These are phyloP conservation scores for Chaetothyriales sp. DNA, from an alignment of 2,329 filamentous ascomycete genomes.

Conservation along the genomic window DNA sequence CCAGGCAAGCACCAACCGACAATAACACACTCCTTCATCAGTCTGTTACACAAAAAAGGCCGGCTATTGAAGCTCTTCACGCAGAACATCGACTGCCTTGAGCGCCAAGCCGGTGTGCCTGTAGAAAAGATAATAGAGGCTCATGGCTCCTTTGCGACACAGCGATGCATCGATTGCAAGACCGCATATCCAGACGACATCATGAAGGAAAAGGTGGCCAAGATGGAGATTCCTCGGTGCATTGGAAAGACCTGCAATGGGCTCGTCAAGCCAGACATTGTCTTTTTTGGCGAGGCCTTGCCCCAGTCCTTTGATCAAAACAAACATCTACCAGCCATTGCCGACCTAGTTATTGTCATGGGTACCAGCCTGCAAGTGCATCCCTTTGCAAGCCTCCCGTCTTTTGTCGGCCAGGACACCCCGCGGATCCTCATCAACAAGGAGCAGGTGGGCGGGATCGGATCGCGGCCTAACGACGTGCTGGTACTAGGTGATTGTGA, in stretches of 20 bases:
- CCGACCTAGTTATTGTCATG: constrained; percentile 70
- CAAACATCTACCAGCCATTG: constrained; percentile 39
- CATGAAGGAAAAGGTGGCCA: constrained; percentile 56
- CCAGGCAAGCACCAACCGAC: constrained; percentile 82
- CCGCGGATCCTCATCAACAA: constrained; percentile 79
- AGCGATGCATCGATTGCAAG: constrained; percentile 83
- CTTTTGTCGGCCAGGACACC: constrained; percentile 42
- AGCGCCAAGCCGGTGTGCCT: constrained; percentile 72
- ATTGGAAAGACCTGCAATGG: constrained; percentile 48
- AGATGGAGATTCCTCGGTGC: constrained; percentile 58
- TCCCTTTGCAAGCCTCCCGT: constrained; percentile 72
- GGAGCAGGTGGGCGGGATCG: constrained; percentile 66
- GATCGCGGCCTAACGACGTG: constrained; percentile 68
- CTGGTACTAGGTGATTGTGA: constrained; percentile 72
- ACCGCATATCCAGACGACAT: constrained; percentile 52
- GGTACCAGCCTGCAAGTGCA: constrained; percentile 79
- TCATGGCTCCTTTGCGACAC: constrained; percentile 84
- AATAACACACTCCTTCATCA: constrained; percentile 76
- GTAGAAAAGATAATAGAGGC: constrained; percentile 74
- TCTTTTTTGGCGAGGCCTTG: constrained; percentile 74
- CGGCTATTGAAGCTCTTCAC: constrained; percentile 78
- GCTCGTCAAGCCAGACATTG: constrained; percentile 83
- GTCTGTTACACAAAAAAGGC: constrained; percentile 62
- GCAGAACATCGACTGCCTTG: constrained; percentile 94
- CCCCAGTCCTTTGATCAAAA: constrained; percentile 51